These are phyloP conservation scores for Cupressus sempervirens DNA, from an alignment of 75 land plant species.

Conservation along the genomic window DNA sequence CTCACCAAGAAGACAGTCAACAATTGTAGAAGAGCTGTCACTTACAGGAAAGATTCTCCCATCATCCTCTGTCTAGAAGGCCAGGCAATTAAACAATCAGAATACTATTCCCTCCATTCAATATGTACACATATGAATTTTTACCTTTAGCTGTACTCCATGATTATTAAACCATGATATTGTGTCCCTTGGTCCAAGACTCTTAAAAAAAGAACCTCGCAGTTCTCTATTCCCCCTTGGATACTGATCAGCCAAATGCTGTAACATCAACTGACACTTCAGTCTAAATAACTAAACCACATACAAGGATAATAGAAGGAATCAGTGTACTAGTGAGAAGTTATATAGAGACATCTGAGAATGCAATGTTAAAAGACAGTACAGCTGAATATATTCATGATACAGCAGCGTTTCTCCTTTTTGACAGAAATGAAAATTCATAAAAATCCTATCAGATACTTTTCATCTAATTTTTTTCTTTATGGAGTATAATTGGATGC, in stretches of 20 bases:
- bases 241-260: constrained; percentile 84
- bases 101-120: background rate
- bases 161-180: constrained; percentile 82
- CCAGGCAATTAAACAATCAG: constrained; percentile 7
- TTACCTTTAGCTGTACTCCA: constrained; percentile 87
- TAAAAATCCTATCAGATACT: background rate
- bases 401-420: background rate
- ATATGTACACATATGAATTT: background rate
- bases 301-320: background rate
- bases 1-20: constrained; percentile 80
- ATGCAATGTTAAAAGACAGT: background rate
- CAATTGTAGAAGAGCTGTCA: constrained; percentile 66
- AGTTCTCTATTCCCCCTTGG: constrained; percentile 93
- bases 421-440: background rate
- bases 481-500: background rate
- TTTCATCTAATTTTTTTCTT: background rate
- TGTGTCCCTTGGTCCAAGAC: constrained; percentile 88
- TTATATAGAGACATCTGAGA: background rate
- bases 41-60: constrained; percentile 93
- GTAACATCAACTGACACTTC: constrained; percentile 7
- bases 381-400: background rate
- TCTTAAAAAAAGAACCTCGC: constrained; percentile 69
- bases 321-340: background rate
- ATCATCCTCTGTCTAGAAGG: constrained; percentile 75
- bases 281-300: background rate